Base-by-base conservation (phyloP, 495 filamentous ascomycete species). In the Lasiosphaeria miniovina region DNA sequence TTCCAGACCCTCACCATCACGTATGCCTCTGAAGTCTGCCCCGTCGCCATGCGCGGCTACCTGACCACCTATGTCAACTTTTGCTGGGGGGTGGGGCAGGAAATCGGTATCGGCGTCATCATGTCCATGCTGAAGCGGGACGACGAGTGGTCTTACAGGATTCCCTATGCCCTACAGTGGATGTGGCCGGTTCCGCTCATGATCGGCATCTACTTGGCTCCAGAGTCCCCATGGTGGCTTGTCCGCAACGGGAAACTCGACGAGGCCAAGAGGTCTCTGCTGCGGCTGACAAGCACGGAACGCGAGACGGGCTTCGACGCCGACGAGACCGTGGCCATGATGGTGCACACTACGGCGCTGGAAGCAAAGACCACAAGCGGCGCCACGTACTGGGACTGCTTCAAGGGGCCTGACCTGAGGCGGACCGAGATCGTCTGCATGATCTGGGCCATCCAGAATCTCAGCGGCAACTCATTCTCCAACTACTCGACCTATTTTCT, bases 191-290 rank as follows among this genome's bases (percentile, higher is more conserved):
- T 88, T 4, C 89, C 89, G 3, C 77, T 94, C 6, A 82, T 88
- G 56, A 77, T 90, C 59, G 88, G 86, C 32, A 86, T 90, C 58
- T 78, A 75, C 52, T 81, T 90, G 31, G 88, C 88, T 0, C 90
- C 90, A 4, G 90, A 94, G 70, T 86, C 81, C 1, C 90, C 90
- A 0, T 93, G 88, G 89, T 93, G 90, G 89, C 80, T 91, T 17
- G 87, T 93, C 52, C 83, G 89, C 8, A 87, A 82, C 64, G 88
- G 87, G 5, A 81, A 79, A 36, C 77, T 83, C 14, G 82, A 88
- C 11, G 81, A 89, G 40, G 90, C 90, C 5, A 90, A 90, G 68
- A 72, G 75, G 11, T 76, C 88, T 6, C 75, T 94, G 35, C 76
- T 83, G 17, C 86, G 89, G 15, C 73, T 94, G 51, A 89, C 85